These are phyloP conservation scores for Glonium stellatum DNA, from an alignment of 495 filamentous ascomycete genomes.

Conservation along the genomic window DNA sequence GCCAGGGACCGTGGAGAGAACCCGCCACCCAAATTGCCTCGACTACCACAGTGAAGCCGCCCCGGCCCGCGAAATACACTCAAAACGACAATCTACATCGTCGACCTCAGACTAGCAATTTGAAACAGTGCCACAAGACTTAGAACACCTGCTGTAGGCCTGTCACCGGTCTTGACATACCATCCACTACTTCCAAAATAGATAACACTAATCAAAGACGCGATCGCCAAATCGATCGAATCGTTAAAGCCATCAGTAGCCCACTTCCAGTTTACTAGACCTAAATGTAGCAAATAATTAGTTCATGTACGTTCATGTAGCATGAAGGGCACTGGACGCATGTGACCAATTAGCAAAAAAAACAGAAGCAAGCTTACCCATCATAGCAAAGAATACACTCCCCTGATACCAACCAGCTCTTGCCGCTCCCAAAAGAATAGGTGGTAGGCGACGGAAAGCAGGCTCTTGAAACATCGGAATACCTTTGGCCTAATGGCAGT, in stretches of 20 bases:
- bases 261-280: conserved; percentile 24
- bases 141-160: conserved; percentile 8
- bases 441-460: conserved; percentile 13
- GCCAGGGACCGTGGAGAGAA: no score
- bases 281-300: conserved; percentile 1
- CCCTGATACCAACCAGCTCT: conserved; percentile 26
- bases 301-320: neutral
- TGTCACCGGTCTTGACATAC: conserved; percentile 20
- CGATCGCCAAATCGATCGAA: conserved; percentile 11
- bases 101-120: conserved; percentile 5
- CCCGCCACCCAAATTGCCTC: neutral
- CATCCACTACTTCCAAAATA: conserved; percentile 12
- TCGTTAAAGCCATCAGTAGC: conserved; percentile 17
- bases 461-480: conserved; percentile 21
- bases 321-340: no score
- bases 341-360: neutral
- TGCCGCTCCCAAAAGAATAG: conserved; percentile 5
- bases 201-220: conserved; percentile 12
- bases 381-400: conserved; percentile 23
- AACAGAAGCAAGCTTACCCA: conserved; percentile 6
- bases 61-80: neutral
- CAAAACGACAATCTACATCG: conserved; percentile 6
- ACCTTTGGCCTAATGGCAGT: conserved; percentile 15
- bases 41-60: neutral
- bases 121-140: conserved; percentile 12